Evolutionary conservation across 768 basidiomycete species (phyloP).

Genomic region (Lentinula lateritia): DNA sequence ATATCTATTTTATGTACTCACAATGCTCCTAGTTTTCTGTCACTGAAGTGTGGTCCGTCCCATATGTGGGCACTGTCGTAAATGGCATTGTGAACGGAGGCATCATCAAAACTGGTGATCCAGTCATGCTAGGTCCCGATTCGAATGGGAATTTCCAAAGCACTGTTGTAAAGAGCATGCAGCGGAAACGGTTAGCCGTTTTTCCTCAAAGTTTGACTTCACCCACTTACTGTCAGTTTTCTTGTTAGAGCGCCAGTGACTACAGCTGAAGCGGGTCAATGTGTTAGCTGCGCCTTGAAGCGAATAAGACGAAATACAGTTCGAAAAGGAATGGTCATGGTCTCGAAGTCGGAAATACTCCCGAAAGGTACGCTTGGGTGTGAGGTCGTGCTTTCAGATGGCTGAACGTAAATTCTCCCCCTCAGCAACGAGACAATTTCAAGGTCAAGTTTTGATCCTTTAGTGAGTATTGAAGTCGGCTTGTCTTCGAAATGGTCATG

Average conservation of each 20-base stretch:
- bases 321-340: slow-evolving; percentile 92
- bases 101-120: slow-evolving; percentile 70
- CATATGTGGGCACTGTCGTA: slow-evolving; percentile 80
- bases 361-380: slow-evolving; percentile 55
- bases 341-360: slow-evolving; percentile 70
- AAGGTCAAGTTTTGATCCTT: slow-evolving; percentile 89
- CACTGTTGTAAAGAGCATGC: slow-evolving; percentile 85
- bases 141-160: slow-evolving; percentile 82
- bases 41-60: slow-evolving; percentile 85
- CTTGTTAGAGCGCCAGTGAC: slow-evolving; percentile 64
- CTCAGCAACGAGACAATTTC: slow-evolving; percentile 76
- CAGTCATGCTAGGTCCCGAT: slow-evolving; percentile 86
- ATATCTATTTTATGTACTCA: slow-evolving; percentile 44
- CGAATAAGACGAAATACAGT: slow-evolving; percentile 75
- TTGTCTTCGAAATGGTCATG: not conserved
- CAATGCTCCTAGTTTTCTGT: slow-evolving; percentile 57
- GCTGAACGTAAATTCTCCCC: not conserved
- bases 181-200: slow-evolving; percentile 71
- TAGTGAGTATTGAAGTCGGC: slow-evolving; percentile 52
- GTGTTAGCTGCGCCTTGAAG: slow-evolving; percentile 90
- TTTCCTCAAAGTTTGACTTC: not conserved
- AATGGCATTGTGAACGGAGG: slow-evolving; percentile 82
- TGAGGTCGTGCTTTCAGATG: not conserved
- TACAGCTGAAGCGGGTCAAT: slow-evolving; percentile 91
- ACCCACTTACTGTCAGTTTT: not conserved